phyloP scores from a whole-genome alignment of 2,329 filamentous ascomycete species.

The Sporothrix brunneoviolacea region DNA sequence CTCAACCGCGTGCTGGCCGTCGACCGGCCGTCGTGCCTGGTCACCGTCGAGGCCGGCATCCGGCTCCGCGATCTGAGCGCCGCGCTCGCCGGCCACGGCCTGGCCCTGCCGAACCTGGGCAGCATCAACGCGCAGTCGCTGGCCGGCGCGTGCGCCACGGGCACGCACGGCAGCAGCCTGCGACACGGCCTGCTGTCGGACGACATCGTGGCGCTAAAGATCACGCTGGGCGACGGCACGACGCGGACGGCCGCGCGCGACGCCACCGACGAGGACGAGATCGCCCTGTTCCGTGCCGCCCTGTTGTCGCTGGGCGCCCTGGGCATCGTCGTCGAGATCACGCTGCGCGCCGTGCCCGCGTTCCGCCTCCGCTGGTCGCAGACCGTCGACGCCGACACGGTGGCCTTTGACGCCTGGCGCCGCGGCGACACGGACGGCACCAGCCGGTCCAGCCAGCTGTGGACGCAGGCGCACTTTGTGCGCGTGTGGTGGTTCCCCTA shows the following conservation, averaged over 20 bases:
- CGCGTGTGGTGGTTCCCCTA: conserved; percentile 98
- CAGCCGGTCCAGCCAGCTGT: conserved; percentile 61
- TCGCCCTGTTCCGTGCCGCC: conserved; percentile 79
- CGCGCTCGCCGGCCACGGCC: conserved; percentile 64
- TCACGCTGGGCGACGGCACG: conserved; percentile 76
- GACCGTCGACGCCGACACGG: conserved; percentile 62
- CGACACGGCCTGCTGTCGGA: conserved; percentile 79
- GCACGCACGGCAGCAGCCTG: conserved; percentile 85
- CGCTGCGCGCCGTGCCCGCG: conserved; percentile 70
- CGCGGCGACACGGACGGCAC: conserved; percentile 63
- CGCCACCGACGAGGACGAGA: conserved; percentile 55
- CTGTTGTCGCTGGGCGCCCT: conserved; percentile 82
- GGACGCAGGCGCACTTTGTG: conserved; percentile 82
- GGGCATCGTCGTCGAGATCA: conserved; percentile 85
- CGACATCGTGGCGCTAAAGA: conserved; percentile 63
- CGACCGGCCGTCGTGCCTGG: conserved; percentile 53
- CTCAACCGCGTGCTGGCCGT: conserved; percentile 67
- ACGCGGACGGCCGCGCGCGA: conserved; percentile 56
- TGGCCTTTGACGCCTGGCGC: conserved; percentile 60
- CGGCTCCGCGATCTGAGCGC: conserved; percentile 67
- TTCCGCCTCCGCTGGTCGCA: conserved; percentile 87
- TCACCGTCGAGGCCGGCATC: conserved; percentile 84
- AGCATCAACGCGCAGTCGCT: conserved; percentile 94
- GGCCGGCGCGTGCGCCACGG: conserved; percentile 85
- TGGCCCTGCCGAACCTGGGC: conserved; percentile 86